These are phyloP conservation scores for Coemansia furcata DNA, from an alignment of 192 early-diverging fungal species.

Conservation along the genomic window DNA sequence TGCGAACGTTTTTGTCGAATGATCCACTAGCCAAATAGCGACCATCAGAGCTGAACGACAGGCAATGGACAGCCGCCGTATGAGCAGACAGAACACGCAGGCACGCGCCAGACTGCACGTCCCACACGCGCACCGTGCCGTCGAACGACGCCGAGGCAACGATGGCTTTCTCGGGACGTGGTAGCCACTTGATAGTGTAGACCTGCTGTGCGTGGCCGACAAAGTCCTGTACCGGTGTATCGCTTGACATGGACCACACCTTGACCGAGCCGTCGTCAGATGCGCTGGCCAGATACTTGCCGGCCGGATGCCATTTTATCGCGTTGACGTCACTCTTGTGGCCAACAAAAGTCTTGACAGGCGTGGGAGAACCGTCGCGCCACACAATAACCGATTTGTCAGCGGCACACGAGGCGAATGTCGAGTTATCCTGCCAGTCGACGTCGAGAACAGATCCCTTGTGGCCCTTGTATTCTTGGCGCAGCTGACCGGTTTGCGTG, in stretches of 20 bases:
- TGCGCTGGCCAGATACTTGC: conserved; percentile 46
- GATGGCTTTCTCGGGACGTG: conserved; percentile 55
- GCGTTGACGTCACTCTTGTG: conserved; percentile 67
- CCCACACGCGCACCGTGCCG: conserved; percentile 82
- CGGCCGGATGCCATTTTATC: conserved; percentile 47
- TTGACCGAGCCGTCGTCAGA: conserved; percentile 51
- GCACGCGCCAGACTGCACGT: conserved; percentile 65
- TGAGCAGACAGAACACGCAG: conserved; percentile 69
- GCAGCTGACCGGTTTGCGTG: conserved; percentile 61
- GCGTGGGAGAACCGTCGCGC: conserved; percentile 62
- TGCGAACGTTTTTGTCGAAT: conserved; percentile 73
- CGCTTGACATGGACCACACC: conserved; percentile 36
- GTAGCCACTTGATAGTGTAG: conserved; percentile 81
- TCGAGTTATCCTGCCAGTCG: conserved; percentile 91
- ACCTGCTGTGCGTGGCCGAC: conserved; percentile 72
- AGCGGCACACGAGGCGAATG: conserved; percentile 84
- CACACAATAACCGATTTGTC: conserved; percentile 84
- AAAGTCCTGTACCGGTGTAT: conserved; percentile 33
- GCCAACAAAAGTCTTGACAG: conserved; percentile 69
- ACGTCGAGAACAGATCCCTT: conserved; percentile 69
- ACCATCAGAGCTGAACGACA: conserved; percentile 78
- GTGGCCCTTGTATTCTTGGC: conserved; percentile 41
- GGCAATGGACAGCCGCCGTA: conserved; percentile 65
- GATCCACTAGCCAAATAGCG: conserved; percentile 71
- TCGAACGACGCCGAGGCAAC: conserved; percentile 81